Conservation (phyloP, 2,329 filamentous ascomycete genomes). For the Pyrenophora graminea region DNA sequence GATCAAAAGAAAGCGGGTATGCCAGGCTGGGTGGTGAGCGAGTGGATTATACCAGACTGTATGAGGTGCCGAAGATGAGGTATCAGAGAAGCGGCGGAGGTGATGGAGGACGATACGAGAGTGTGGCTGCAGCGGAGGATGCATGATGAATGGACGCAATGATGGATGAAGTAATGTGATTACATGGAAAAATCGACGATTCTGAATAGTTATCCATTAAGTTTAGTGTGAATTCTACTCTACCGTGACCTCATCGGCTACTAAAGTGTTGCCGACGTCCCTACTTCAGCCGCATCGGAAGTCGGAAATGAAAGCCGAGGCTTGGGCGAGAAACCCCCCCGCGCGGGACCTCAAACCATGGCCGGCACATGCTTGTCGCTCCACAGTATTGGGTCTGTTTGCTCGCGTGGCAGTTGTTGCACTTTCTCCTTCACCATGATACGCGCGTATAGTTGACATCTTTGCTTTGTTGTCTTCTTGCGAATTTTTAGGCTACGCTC, state of each 20-base stretch:
- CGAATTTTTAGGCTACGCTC: constrained; percentile 4
- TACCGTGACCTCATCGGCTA: constrained; percentile 1
- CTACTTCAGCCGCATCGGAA: constrained; percentile 5
- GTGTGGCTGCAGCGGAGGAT: constrained; percentile 51
- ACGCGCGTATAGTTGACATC: not conserved
- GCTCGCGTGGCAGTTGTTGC: constrained; percentile 4
- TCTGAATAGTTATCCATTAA: not conserved
- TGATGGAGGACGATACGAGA: constrained; percentile 60
- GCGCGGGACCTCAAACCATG: constrained; percentile 19
- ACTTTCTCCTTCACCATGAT: constrained; percentile 15
- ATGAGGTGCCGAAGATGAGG: constrained; percentile 79
- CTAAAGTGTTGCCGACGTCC: constrained; percentile 10
- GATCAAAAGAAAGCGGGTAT: constrained; percentile 71
- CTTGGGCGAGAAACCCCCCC: constrained; percentile 25
- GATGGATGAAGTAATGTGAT: constrained; percentile 5
- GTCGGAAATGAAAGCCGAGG: constrained; percentile 25
- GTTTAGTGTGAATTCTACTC: not conserved
- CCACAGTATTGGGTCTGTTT: constrained; percentile 2
- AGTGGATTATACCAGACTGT: constrained; percentile 87
- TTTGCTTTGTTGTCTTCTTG: not conserved
- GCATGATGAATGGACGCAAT: constrained; percentile 9
- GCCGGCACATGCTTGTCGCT: constrained; percentile 19
- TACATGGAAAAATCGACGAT: not conserved
- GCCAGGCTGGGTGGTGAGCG: constrained; percentile 76
- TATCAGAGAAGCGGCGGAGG: constrained; percentile 47